These are phyloP conservation scores for Schizopora paradoxa DNA, from an alignment of 1,284 basidiomycete species.

Conservation along the genomic window DNA sequence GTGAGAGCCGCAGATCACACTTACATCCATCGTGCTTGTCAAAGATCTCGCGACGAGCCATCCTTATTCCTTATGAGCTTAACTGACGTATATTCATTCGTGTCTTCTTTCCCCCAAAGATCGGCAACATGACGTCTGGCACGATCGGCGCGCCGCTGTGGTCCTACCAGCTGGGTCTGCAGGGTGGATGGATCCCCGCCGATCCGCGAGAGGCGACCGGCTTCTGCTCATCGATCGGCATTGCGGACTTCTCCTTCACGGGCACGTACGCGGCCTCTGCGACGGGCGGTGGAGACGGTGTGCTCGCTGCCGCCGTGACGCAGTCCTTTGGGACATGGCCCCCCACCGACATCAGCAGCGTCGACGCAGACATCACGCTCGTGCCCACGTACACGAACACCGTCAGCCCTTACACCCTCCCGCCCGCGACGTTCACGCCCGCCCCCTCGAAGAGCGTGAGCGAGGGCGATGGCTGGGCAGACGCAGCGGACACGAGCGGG, in stretches of 20 bases:
- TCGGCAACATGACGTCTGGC: conserved; percentile 41
- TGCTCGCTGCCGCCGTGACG: conserved; percentile 45
- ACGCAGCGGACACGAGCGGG: conserved; percentile 47
- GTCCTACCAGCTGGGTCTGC: conserved; percentile 49
- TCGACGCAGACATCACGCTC: conserved; percentile 29
- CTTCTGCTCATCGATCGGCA: conserved; percentile 54
- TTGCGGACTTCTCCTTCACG: conserved; percentile 42
- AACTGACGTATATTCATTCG: not conserved
- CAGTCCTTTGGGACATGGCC: conserved; percentile 50
- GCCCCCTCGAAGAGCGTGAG: conserved; percentile 39
- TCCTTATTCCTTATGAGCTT: not conserved
- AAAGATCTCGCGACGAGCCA: no score
- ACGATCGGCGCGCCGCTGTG: conserved; percentile 39
- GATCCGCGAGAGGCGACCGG: conserved; percentile 72
- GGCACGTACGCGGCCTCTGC: conserved; percentile 64
- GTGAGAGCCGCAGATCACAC: no score
- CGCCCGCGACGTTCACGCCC: conserved; percentile 54
- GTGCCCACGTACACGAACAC: conserved; percentile 74
- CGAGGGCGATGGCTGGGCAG: conserved; percentile 70
- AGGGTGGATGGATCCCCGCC: conserved; percentile 67
- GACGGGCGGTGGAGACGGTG: conserved; percentile 75
- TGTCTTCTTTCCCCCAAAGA: conserved; percentile 27
- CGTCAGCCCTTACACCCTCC: conserved; percentile 50
- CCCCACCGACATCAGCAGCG: conserved; percentile 45
- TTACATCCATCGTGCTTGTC: no score